phyloP scores from a whole-genome alignment of 805 yeast genomes.

The Candida krabiensis region DNA sequence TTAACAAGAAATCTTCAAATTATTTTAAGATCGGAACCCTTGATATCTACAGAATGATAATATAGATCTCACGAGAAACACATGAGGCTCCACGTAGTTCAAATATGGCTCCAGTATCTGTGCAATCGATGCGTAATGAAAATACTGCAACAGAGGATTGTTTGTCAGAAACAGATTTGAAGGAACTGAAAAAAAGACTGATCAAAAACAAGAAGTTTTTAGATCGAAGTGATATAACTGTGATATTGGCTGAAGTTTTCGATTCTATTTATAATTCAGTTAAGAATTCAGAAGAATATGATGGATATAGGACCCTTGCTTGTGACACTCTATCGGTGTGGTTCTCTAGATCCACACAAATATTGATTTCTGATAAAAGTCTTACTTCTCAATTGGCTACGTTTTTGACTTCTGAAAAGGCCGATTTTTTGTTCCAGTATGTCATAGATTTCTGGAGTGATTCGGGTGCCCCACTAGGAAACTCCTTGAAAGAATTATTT shows the following conservation, averaged over 20 bases:
- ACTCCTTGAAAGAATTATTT: conserved; percentile 64
- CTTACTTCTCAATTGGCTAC: conserved; percentile 1
- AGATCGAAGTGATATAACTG: conserved; percentile 1
- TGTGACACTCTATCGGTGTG: conserved; percentile 68
- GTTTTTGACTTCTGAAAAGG: conserved; percentile 17
- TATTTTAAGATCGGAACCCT: no score
- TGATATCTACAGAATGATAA: no score
- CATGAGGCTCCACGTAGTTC: no score
- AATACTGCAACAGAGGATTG: no score
- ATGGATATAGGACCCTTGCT: conserved; percentile 40
- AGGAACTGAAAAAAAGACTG: conserved; percentile 17
- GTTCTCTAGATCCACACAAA: conserved; percentile 55
- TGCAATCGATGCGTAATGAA: no score
- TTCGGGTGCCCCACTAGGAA: conserved; percentile 67
- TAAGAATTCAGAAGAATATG: conserved; percentile 34
- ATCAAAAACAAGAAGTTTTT: conserved; percentile 15
- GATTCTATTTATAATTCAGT: conserved; percentile 34
- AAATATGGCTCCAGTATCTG: no score
- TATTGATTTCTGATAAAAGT: conserved; percentile 6
- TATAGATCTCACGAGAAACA: no score
- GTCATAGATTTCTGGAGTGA: conserved; percentile 71
- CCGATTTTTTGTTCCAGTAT: conserved; percentile 45
- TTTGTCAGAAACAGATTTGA: no score
- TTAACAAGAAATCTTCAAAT: background rate
- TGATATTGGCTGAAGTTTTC: conserved; percentile 18